These are phyloP conservation scores for Trichosanthes truncata DNA, from an alignment of 306 rosid species.

Conservation along the genomic window DNA sequence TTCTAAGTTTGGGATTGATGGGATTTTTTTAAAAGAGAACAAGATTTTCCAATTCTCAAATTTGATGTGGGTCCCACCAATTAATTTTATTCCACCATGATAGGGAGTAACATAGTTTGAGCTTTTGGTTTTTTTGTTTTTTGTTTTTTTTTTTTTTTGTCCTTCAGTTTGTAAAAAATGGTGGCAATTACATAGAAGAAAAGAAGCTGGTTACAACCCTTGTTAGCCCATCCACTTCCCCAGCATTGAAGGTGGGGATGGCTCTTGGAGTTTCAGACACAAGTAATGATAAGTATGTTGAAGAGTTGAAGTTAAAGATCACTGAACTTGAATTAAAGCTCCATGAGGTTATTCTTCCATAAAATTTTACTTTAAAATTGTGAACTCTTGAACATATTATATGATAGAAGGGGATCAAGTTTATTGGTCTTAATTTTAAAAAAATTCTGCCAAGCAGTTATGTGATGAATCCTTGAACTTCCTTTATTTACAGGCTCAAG, in stretches of 20 bases:
- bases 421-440: not conserved
- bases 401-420: not conserved
- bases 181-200: conserved; percentile 46
- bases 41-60: no score
- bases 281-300: conserved; percentile 33
- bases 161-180: conserved; percentile 53
- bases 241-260: conserved; percentile 33
- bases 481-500: conserved; percentile 41
- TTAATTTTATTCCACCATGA: no score
- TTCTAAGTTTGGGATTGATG: no score
- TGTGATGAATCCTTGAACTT: not conserved
- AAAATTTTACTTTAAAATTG: not conserved
- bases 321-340: conserved; percentile 61
- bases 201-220: conserved; percentile 56
- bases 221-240: conserved; percentile 33
- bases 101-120: no score
- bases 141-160: no score
- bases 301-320: conserved; percentile 60
- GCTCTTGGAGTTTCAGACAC: conserved; percentile 20
- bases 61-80: no score
- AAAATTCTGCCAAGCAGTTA: not conserved
- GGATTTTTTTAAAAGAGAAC: no score
- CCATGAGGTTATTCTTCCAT: conserved; percentile 46
- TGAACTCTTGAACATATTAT: not conserved
- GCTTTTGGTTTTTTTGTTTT: no score